phyloP scores from a whole-genome alignment of 352 stramenopile species.

The Phytophthora sp. region DNA sequence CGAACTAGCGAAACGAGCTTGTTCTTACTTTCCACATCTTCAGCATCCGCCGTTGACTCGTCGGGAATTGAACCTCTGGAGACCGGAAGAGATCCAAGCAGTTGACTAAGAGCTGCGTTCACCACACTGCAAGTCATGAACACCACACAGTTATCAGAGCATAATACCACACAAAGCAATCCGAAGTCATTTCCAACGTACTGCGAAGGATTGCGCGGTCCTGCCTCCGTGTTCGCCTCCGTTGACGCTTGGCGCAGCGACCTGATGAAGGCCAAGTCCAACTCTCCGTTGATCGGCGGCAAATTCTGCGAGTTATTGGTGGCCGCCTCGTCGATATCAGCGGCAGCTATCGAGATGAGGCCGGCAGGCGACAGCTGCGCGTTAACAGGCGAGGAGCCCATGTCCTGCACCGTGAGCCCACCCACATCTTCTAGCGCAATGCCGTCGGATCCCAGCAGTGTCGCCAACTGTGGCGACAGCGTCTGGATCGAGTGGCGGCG shows the following conservation, averaged over 20 bases:
- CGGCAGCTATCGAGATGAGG: constrained; percentile 84
- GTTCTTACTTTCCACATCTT: constrained; percentile 31
- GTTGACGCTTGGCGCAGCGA: constrained; percentile 49
- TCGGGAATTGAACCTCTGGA: constrained; percentile 4
- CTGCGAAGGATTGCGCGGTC: constrained; percentile 6
- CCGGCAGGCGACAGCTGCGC: constrained; percentile 74
- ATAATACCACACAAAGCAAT: background rate
- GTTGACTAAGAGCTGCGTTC: constrained; percentile 35
- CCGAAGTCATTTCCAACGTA: constrained; percentile 11
- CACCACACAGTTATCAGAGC: background rate
- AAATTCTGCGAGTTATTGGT: constrained; percentile 38
- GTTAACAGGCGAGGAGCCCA: constrained; percentile 50
- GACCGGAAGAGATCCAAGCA: constrained; percentile 31
- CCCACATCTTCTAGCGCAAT: constrained; percentile 58
- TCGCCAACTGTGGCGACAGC: constrained; percentile 37
- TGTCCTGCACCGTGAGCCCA: constrained; percentile 49
- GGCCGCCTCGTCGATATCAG: constrained; percentile 79
- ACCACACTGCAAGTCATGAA: constrained; percentile 24
- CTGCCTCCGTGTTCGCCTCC: background rate
- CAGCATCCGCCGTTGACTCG: constrained; percentile 4
- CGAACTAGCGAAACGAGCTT: constrained; percentile 42
- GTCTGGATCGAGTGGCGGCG: constrained; percentile 18
- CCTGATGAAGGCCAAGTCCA: constrained; percentile 72
- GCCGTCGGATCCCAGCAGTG: constrained; percentile 47
- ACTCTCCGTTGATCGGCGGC: constrained; percentile 46